phyloP scores from a whole-genome alignment of 1,139 yeast genomes.

The Taphrina deformans region DNA sequence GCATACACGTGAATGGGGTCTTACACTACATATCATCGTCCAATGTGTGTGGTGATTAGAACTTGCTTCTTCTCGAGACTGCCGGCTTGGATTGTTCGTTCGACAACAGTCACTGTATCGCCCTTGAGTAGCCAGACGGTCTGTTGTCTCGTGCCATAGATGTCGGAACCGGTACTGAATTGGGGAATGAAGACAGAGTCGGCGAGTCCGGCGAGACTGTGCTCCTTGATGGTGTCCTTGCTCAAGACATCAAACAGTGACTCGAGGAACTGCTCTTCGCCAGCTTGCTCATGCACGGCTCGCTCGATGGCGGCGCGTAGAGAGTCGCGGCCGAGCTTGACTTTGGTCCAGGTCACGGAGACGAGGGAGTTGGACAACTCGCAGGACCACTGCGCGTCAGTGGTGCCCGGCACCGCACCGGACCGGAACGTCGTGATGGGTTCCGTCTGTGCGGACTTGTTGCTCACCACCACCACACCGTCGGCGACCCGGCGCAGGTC shows the following conservation, averaged over 20 bases:
- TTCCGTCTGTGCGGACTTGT: conserved; percentile 38
- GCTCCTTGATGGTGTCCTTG: conserved; percentile 47
- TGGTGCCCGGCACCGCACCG: background rate
- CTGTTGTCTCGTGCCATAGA: conserved; percentile 88
- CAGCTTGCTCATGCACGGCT: conserved; percentile 41
- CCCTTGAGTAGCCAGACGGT: conserved; percentile 65
- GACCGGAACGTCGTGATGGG: background rate
- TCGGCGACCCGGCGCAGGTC: conserved; percentile 44
- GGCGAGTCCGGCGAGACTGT: conserved; percentile 51
- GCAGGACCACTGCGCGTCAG: background rate
- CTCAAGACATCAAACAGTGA: conserved; percentile 59
- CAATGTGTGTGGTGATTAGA: background rate
- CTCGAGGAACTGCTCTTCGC: conserved; percentile 51
- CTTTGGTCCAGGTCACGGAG: conserved; percentile 73
- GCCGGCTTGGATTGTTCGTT: conserved; percentile 43
- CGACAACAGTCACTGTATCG: conserved; percentile 54
- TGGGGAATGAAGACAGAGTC: conserved; percentile 60
- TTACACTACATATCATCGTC: background rate
- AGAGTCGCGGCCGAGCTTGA: conserved; percentile 53
- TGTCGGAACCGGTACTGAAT: background rate
- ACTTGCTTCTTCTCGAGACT: background rate
- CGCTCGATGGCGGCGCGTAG: conserved; percentile 50
- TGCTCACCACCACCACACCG: conserved; percentile 45
- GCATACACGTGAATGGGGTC: no score
- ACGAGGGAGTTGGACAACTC: conserved; percentile 61